Conservation (phyloP, 345 rosid species). For the Rhodomyrtus tomentosa region DNA sequence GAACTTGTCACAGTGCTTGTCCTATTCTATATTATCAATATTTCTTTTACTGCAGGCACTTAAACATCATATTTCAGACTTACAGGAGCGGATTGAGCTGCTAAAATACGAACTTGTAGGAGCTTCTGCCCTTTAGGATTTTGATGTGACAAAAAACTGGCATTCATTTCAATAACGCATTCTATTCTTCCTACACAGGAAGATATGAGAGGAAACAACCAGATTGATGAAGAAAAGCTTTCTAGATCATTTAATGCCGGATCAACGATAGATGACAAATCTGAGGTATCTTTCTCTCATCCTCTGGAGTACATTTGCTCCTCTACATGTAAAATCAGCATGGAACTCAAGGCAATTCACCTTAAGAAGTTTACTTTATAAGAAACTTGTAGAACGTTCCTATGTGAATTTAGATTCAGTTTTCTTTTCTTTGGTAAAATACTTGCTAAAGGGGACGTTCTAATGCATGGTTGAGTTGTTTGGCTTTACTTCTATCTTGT, state of each 20-base stretch:
- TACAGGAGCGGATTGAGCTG: conserved; percentile 49
- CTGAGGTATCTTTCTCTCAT: conserved; percentile 33
- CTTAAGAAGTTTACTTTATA: neutral
- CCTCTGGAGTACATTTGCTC: neutral
- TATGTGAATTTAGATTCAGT: neutral
- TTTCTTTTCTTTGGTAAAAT: neutral
- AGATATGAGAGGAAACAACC: conserved; percentile 26
- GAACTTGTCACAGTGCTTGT: neutral
- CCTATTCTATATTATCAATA: neutral
- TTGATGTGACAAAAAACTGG: neutral
- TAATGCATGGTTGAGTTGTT: neutral
- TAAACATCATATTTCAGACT: conserved; percentile 57
- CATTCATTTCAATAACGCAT: neutral
- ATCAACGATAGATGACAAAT: conserved; percentile 17
- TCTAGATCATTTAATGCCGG: conserved; percentile 13
- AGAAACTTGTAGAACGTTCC: neutral
- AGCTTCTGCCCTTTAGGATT: neutral
- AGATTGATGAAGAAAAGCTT: conserved; percentile 19
- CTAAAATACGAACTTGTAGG: conserved; percentile 46
- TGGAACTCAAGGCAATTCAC: neutral
- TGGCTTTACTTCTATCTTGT: neutral
- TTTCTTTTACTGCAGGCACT: conserved; percentile 47
- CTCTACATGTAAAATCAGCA: neutral
- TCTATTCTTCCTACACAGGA: conserved; percentile 25
- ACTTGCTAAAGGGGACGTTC: neutral